Conservation (phyloP, 164 flowering plant genomes). For the Stephania japonica region DNA sequence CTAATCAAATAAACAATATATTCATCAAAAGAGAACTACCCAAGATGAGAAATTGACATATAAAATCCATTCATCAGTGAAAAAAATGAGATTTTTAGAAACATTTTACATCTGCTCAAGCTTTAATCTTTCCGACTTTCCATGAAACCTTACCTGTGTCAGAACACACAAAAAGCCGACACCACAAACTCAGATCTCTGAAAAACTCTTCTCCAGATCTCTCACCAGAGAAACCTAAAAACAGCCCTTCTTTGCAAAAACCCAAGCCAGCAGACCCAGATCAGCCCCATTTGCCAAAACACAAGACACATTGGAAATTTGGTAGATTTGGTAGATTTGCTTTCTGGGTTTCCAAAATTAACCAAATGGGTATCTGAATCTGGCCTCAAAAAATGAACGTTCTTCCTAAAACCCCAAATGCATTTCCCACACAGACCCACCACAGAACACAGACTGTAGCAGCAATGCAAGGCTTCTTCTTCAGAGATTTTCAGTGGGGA, state of each 20-base stretch:
- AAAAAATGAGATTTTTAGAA: background rate
- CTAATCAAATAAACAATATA: too few species aligned
- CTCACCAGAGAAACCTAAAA: conserved; percentile 15
- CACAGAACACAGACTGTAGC: conserved; percentile 14
- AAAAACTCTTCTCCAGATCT: conserved; percentile 17
- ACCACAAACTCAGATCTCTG: conserved; percentile 11
- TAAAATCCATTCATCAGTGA: background rate
- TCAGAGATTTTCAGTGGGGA: conserved; percentile 4
- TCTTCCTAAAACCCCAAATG: conserved; percentile 28
- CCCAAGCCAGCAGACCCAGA: conserved; percentile 12
- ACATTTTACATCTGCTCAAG: background rate
- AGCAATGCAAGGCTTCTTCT: conserved; percentile 12
- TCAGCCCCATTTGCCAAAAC: conserved; percentile 21
- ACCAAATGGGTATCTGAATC: conserved; percentile 34
- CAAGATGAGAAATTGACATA: background rate
- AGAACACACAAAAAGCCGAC: conserved; percentile 6
- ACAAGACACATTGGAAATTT: background rate
- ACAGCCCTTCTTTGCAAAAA: conserved; percentile 15
- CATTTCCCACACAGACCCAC: conserved; percentile 18
- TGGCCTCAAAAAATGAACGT: conserved; percentile 22
- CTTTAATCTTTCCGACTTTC: background rate
- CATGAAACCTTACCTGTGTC: conserved; percentile 15
- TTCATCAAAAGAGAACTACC: too few species aligned
- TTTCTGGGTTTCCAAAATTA: conserved; percentile 16
- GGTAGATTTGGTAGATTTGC: conserved; percentile 8